phyloP scores from a whole-genome alignment of 106 monocot genomes.

The Dendrobium officinale region DNA sequence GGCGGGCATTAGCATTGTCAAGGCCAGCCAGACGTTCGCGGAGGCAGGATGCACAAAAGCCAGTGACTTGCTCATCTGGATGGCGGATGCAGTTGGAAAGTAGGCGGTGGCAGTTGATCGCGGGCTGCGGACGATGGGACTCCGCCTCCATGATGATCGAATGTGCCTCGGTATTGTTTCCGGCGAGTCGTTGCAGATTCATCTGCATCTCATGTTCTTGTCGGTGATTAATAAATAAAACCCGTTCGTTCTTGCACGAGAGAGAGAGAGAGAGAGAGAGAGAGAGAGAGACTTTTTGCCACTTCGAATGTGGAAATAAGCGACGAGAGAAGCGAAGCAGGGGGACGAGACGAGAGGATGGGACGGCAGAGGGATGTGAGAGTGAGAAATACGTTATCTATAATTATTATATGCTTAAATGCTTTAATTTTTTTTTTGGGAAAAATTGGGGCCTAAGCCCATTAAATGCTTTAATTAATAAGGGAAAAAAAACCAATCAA shows the following conservation, averaged over 20 bases:
- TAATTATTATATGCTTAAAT: no score
- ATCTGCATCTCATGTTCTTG: background rate
- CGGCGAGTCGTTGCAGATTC: background rate
- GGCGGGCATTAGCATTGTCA: constrained; percentile 10
- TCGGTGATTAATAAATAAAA: constrained; percentile 1
- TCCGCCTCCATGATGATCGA: background rate
- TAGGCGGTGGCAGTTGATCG: background rate
- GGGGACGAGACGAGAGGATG: background rate
- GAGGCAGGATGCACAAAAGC: constrained; percentile 80
- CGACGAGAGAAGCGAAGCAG: background rate
- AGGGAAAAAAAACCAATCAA: no score
- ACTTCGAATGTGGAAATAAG: background rate
- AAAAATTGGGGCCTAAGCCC: no score
- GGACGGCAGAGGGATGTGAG: background rate
- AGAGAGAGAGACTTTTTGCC: background rate
- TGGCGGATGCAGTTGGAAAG: constrained; percentile 37
- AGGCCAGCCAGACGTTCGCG: constrained; percentile 61
- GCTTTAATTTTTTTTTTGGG: no score
- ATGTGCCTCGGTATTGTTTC: no score
- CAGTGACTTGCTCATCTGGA: constrained; percentile 52
- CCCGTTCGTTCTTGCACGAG: background rate
- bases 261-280: no score
- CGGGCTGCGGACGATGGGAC: background rate
- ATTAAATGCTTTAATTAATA: no score
- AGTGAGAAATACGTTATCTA: no score